Base-by-base conservation (phyloP, 140 eudicot species). In the Cichorium intybus region DNA sequence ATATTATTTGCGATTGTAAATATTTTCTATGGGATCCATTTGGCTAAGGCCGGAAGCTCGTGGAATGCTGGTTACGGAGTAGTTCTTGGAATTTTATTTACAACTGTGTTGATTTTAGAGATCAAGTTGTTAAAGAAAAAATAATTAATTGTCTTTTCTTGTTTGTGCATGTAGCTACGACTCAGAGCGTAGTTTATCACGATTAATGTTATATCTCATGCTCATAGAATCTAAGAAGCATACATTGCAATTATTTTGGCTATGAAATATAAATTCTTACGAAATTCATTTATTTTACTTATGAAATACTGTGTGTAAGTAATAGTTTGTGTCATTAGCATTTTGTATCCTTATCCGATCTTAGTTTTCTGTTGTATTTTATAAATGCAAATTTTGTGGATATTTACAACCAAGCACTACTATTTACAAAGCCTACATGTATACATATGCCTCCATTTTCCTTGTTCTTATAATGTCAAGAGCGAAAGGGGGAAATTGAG, bases 21-120 rank as follows among this genome's bases (percentile, higher is more conserved):
- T 69, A 70, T 87, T 10, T 87, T 87, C 69, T 85, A 91, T 12
- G 97, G 97, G 15, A 84, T 91, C 43, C 90, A 76, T 62, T n/a
- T 87, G 29, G 96, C 88, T 24, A 61, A 80, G 7, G 87, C 85
- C 0, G 97, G 96, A 11, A 51, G 59, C 6, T 50, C 74, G 52
- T 87, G 97, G 97, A 80, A 76, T 56, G 85, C 54, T 0, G 79
- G 82, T 53, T 91, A 67, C 47, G 90, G 77, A 2, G 37, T 69
- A 17, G 59, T 76, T 48, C 72, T 87, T 12, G 80, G 50, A 26
- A 22, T 76, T 17, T 69, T 80, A 24, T 18, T 79, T 49, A 24
- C 80, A 52, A 66, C 60, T 47, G 35, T 76, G 27, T 18, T 78
- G 33, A 24, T 74, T 62, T 74, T 91, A 23, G 94, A 87, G 62